Evolutionary conservation across 179 eudicot genomes (phyloP), one percentile per base, ranked within the genome.

Genomic region (Spinacia oleracea): DNA sequence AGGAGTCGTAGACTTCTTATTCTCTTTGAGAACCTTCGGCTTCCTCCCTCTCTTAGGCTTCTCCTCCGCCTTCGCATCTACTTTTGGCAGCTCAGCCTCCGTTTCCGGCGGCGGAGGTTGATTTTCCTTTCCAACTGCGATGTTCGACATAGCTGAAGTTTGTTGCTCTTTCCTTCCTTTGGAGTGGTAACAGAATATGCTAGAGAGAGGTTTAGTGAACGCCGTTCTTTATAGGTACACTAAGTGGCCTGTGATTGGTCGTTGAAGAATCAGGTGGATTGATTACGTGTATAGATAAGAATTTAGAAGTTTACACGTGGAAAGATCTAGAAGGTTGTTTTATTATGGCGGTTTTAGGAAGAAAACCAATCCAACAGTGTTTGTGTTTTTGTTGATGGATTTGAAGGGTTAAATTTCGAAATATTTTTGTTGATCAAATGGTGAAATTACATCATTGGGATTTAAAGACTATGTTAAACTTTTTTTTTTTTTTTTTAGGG

Each of bases 251-350:
- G 10, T 83, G 74, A 89, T 89, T 89, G 91, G 89, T 25, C 20
- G 0, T 0, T 29, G 35, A 16, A 31, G 40, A 27, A 12, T 29
- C 27, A 9, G 20, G 1, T 34, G 89, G 91, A 91, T 89, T 76
- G 80, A 84, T 74, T 69, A 32, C 48, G 56, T 69, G 69, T 16
- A 35, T 0, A 20, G 14, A 11, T 20, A 64, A 68, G 6, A 68
- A 88, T 88, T 88, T 8, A n/a, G 71, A n/a, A 0, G n/a, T 77
- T 80, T 86, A 70, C 90, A 84, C 89, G 89, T 89, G 89, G 1
- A 1, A 0, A 0, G 6, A 27, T 63, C 50, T 5, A 7, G 34
- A 72, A 71, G 78, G 32, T 31, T 56, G 53, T 66, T 38, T 38
- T 38, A 1, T 73, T 25, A 76, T 70, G 81, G 72, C 71, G 72